phyloP scores from a whole-genome alignment of 1,139 yeast genomes.

The Protomyces inouyei region DNA sequence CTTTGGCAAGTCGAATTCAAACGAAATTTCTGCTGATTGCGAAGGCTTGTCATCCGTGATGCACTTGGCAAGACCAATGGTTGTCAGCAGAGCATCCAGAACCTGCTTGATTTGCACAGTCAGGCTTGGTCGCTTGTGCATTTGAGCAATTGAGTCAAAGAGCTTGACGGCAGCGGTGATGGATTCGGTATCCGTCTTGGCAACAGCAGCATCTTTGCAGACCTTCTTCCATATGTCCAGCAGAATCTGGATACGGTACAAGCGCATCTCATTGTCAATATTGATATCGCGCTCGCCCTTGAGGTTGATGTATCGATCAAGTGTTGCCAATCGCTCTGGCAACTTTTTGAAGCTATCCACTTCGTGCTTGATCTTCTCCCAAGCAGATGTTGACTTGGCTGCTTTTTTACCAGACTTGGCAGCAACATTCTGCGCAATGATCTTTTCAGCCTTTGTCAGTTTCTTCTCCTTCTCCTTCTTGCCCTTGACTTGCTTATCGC shows the following conservation, averaged over 20 bases:
- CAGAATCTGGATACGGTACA: constrained; percentile 27
- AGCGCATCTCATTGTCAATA: constrained; percentile 27
- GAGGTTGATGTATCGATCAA: constrained; percentile 15
- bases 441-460: constrained; percentile 28
- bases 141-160: constrained; percentile 20
- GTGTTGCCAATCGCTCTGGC: constrained; percentile 15
- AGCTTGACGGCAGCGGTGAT: constrained; percentile 21
- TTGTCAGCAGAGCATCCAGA: constrained; percentile 18
- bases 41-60: constrained; percentile 16
- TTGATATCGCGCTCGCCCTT: constrained; percentile 23
- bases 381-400: constrained; percentile 21
- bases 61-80: constrained; percentile 24
- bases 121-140: constrained; percentile 19
- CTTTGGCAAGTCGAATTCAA: constrained; percentile 27
- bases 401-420: constrained; percentile 27
- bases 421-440: constrained; percentile 26
- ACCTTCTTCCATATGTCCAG: constrained; percentile 26
- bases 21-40: constrained; percentile 15
- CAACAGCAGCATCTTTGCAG: constrained; percentile 22
- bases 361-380: constrained; percentile 26
- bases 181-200: constrained; percentile 23
- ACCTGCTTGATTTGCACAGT: constrained; percentile 24
- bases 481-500: constrained; percentile 4
- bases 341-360: constrained; percentile 25
- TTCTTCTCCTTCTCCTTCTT: constrained; percentile 28